phyloP scores from a whole-genome alignment of 768 basidiomycete species.

The Leucosporidium yakuticum region DNA sequence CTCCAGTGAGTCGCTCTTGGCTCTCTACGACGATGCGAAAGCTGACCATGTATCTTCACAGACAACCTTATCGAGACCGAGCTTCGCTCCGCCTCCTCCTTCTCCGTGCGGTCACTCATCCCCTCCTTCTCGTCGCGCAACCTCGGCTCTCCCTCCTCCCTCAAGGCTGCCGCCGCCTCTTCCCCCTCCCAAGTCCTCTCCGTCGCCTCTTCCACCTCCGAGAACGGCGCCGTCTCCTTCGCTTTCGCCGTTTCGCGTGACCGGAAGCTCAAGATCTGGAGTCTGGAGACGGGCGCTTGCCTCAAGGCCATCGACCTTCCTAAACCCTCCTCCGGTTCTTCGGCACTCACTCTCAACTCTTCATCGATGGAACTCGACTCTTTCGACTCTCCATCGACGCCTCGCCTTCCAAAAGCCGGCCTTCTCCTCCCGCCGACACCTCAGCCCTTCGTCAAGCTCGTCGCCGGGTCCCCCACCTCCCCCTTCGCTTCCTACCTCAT shows the following conservation, averaged over 20 bases:
- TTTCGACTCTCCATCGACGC: background rate
- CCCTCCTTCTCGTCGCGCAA: slow-evolving; percentile 64
- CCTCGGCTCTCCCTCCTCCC: slow-evolving; percentile 55
- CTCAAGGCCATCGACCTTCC: slow-evolving; percentile 52
- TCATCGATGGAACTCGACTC: slow-evolving; percentile 2
- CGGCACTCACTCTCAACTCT: background rate
- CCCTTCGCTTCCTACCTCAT: slow-evolving; percentile 53
- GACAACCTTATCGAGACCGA: slow-evolving; percentile 19
- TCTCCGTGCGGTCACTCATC: slow-evolving; percentile 31
- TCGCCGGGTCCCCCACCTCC: slow-evolving; percentile 48
- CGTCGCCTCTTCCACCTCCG: slow-evolving; percentile 65
- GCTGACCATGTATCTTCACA: background rate
- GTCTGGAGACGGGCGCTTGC: slow-evolving; percentile 41
- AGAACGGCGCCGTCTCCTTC: slow-evolving; percentile 60
- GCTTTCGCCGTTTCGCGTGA: slow-evolving; percentile 84
- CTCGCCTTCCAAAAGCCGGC: background rate
- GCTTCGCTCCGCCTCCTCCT: slow-evolving; percentile 20
- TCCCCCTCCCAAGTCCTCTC: slow-evolving; percentile 60
- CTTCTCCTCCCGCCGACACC: slow-evolving; percentile 66
- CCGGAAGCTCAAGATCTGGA: slow-evolving; percentile 77
- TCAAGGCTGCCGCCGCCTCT: slow-evolving; percentile 44
- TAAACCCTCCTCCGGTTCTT: slow-evolving; percentile 45
- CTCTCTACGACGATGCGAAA: fast-evolving
- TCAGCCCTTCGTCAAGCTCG: slow-evolving; percentile 52
- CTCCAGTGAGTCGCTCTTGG: slow-evolving; percentile 3